Base-by-base conservation (phyloP, 768 basidiomycete genomes). In the Lentinus brumalis region DNA sequence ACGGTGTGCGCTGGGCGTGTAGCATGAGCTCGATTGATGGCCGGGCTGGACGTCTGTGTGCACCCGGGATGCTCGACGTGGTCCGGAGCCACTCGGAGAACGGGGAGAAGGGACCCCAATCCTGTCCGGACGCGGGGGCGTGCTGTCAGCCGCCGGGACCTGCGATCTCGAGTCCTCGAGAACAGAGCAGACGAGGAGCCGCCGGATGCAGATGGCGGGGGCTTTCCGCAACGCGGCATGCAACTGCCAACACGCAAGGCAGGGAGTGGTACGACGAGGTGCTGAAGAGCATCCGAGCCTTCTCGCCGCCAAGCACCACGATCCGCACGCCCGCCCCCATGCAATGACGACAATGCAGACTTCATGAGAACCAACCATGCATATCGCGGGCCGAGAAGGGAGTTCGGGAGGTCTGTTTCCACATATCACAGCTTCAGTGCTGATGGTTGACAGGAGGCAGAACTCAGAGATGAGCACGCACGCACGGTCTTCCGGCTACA, bases 41-140 rank as follows among this genome's bases (percentile, higher is more conserved):
- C 60, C 54, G 54, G 56, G 12, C 35, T 35, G 35, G 35, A 35
- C 6, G 35, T 35, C 35, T 35, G 35, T 30, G 26, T 12, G 29
- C 30, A 18, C 12, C 21, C 30, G 21, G 29, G 18, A 30, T 21
- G 18, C 21, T 12, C 12, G 47, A 10, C 46, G 14, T 35, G 32
- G 29, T 12, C 16, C 18, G 39, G 39, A 60, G 53, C 54, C 60
- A 61, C 42, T 52, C 60, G 55, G 60, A 57, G 42, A 21, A 45
- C 4, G 16, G 14, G 44, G 21, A 46, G 60, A 53, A 61, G 55
- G 31, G 40, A 56, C 59, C 60, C 56, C 61, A 58, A 38, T 53
- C 52, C 53, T 57, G 56, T 49, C 38, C 51, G 26, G 30, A 14
- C 51, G 26, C 60, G 31, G 32, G 1, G 11, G 35, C 35, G 35